Base-by-base conservation (phyloP, 1,139 yeast genomes). In the Taphrina confusa region DNA sequence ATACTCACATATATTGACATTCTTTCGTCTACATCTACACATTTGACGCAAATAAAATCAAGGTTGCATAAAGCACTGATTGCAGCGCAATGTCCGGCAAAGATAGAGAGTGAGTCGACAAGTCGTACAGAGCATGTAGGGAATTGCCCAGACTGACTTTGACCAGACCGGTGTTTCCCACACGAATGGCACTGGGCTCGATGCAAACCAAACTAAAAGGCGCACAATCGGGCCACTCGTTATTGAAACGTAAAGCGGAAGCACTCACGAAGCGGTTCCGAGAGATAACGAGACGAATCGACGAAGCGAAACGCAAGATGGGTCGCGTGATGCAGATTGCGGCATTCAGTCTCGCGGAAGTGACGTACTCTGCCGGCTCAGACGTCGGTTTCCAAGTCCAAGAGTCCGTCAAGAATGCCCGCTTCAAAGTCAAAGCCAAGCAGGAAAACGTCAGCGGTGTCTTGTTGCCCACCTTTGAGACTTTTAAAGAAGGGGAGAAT, bases 271-370 rank as follows among this genome's bases (percentile, higher is more conserved):
- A 91, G 73, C 80, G 98, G 69, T 92, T 92, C 76, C 83, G 98
- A 73, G 98, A 92, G 67, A 92, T 92, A 70, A 90, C 97, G 36
- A 87, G 82, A 71, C 78, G 96, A 72, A 92, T 92, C 70, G 96
- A 92, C 72, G 97, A 91, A 67, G 89, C 97, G 56, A 92, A 92
- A 75, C 82, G 92, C 68, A 92, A 91, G 78, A 92, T 92, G 98
- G 98, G 97, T 51, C 80, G 94, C 66, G 96, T 92, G 45, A 92
- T 92, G 97, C 98, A 92, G 73, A 87, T 95, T 0, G 98, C 98
- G 0, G 95, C 97, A 0, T 92, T 92, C 72, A 91, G 97, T 11
- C 80, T 92, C 68, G 97, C 98, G 1, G 98, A 92, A 72, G 97
- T 92, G 55, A 86, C 92, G 57, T 92, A 92, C 71, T 98, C 98